phyloP scores from a whole-genome alignment of 176 grass and related monocot species.

The sorghum (Sorghum bicolor) region DNA sequence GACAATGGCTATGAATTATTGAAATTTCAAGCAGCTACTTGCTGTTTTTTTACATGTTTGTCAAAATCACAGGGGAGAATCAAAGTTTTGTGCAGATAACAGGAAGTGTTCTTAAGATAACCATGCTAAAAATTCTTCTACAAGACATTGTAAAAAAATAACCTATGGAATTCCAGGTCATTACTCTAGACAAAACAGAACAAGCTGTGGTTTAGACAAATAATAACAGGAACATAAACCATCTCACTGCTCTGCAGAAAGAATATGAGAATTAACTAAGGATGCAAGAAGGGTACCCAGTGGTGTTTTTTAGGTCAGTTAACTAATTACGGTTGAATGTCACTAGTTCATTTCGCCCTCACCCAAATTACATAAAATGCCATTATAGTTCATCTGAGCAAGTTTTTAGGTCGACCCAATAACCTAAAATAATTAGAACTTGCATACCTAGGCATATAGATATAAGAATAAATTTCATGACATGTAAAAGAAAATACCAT shows the following conservation, averaged over 20 bases:
- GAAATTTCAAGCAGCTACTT: background rate
- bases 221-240: background rate
- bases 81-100: background rate
- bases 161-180: background rate
- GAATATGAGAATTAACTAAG: background rate
- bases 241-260: background rate
- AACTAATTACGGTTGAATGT: background rate
- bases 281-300: background rate
- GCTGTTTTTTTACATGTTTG: background rate
- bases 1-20: background rate
- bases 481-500: background rate
- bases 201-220: background rate
- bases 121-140: background rate
- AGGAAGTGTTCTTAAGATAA: background rate
- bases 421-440: background rate
- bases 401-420: background rate
- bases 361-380: background rate
- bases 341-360: background rate
- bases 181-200: background rate
- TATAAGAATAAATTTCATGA: background rate
- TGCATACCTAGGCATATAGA: background rate
- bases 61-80: background rate
- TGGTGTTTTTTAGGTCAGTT: background rate
- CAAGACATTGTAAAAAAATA: background rate
- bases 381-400: background rate